Evolutionary conservation across 306 rosid species (phyloP).

Genomic region (Ormosia emarginata): DNA sequence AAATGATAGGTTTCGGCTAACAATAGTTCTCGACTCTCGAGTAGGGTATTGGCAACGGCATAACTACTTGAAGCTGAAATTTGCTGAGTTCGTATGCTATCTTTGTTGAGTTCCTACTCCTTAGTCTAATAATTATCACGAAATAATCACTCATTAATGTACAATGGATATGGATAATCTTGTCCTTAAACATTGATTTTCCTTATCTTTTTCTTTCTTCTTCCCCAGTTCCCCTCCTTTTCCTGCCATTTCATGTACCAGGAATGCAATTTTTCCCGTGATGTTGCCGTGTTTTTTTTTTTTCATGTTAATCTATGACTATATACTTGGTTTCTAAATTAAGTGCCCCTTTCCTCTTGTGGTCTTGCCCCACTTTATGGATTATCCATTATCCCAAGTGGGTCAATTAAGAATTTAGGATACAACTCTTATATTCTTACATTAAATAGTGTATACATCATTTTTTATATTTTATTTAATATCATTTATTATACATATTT

Average conservation of each 20-base stretch:
- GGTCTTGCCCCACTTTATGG: background rate
- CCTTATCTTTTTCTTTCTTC: background rate
- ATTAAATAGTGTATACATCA: too few relatives aligned
- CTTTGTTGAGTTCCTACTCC: too few relatives aligned
- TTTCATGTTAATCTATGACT: background rate
- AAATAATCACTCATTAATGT: background rate
- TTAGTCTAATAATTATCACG: too few relatives aligned
- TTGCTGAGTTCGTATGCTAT: too few relatives aligned
- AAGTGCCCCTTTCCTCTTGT: background rate
- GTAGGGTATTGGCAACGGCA: too few relatives aligned
- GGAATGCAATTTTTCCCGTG: background rate
- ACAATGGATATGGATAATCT: background rate
- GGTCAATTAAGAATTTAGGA: background rate
- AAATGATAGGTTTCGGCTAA: background rate
- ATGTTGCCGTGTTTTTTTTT: background rate
- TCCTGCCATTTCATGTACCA: background rate
- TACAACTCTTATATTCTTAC: too few relatives aligned
- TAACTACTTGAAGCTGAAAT: too few relatives aligned
- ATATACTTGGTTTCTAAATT: background rate
- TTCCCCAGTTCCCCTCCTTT: background rate
- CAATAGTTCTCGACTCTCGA: background rate
- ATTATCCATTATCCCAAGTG: background rate
- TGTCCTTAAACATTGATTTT: background rate
- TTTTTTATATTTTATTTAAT: too few relatives aligned
- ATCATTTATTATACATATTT: too few relatives aligned